Conservation (phyloP, 2,329 filamentous ascomycete species). For the Acarospora socialis region DNA sequence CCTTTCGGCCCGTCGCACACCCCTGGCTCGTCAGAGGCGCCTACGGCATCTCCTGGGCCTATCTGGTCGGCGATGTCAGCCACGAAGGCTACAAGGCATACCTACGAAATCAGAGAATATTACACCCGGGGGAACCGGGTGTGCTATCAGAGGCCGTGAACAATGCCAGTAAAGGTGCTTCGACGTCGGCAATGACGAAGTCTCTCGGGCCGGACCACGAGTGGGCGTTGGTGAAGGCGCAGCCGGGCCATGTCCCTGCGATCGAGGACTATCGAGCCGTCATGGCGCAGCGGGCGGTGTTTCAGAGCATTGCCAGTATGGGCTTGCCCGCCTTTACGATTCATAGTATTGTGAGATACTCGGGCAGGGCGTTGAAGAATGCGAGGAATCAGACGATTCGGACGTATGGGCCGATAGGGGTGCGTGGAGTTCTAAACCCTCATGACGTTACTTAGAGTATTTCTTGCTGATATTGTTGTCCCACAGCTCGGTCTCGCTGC, state of each 20-base stretch:
- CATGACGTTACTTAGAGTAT: background rate
- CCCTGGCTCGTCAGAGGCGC: slow-evolving; percentile 66
- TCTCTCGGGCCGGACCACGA: slow-evolving; percentile 7
- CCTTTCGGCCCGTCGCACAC: slow-evolving; percentile 84
- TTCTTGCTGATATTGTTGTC: slow-evolving; percentile 11
- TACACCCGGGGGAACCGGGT: slow-evolving; percentile 54
- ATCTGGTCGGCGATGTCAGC: slow-evolving; percentile 76
- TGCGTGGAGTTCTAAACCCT: slow-evolving; percentile 36
- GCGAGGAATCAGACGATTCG: slow-evolving; percentile 60
- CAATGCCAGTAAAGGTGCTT: slow-evolving; percentile 21
- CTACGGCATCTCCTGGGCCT: slow-evolving; percentile 86
- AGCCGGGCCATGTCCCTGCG: slow-evolving; percentile 43
- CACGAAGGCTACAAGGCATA: slow-evolving; percentile 96
- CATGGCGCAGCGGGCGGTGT: slow-evolving; percentile 79
- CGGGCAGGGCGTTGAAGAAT: slow-evolving; percentile 70
- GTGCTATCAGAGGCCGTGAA: slow-evolving; percentile 5
- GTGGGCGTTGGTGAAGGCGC: slow-evolving; percentile 20
- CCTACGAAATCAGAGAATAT: slow-evolving; percentile 61
- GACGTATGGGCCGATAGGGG: slow-evolving; percentile 82
- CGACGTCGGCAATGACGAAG: slow-evolving; percentile 3
- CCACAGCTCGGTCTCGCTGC: slow-evolving; percentile 42
- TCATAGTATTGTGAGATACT: slow-evolving; percentile 82
- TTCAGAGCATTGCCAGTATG: slow-evolving; percentile 87
- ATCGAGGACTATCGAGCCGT: slow-evolving; percentile 84
- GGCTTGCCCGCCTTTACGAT: slow-evolving; percentile 87